Evolutionary conservation across 352 stramenopile species (phyloP), one percentile per base, ranked within the genome.

Genomic region (Phytopythium ostracodes): DNA sequence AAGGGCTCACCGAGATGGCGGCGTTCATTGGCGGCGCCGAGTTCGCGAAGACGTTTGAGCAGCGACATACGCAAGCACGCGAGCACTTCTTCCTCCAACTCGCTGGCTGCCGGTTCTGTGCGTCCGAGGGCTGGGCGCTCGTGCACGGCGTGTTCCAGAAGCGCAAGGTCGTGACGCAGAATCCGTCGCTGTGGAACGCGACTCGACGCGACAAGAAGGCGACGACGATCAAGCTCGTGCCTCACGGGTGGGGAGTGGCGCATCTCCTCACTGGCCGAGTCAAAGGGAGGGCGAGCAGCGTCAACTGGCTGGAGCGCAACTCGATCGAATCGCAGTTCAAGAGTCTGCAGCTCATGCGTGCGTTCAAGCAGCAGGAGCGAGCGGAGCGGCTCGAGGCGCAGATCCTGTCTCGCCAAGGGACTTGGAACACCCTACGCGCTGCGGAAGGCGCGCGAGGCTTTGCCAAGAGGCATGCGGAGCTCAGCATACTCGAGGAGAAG

Each of bases 311-410:
- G 24, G 65, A 84, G 56, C 69, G 77, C 1, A 87, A 91, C 54
- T 86, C 79, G 11, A 66, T 92, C 36, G 79, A 91, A 64, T 71
- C 85, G 15, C 81, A 85, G 27, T 94, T 87, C 60, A 92, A 91
- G 53, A 88, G 68, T 59, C 47, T 94, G 24, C 65, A 83, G 61
- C 31, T 91, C 20, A 75, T 92, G 12, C 84, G 86, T 31, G 71
- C 64, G 0, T 73, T 94, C 57, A 88, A 91, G 66, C 79, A 88
- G 4, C 65, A 89, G 60, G 85, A 92, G 33, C 72, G 68, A 0
- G 77, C 91, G 65, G 81, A 91, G 47, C 71, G 79, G 1, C 64
- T 92, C 5, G 70, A 77, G 18, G 81, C 79, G 2, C 82, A 92
- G 60, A 79, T 92, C 27, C 57, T 87, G 29, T 73, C 81, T 17